These are phyloP conservation scores for Phylloporus sp. DNA, from an alignment of 768 basidiomycete genomes.

Conservation along the genomic window DNA sequence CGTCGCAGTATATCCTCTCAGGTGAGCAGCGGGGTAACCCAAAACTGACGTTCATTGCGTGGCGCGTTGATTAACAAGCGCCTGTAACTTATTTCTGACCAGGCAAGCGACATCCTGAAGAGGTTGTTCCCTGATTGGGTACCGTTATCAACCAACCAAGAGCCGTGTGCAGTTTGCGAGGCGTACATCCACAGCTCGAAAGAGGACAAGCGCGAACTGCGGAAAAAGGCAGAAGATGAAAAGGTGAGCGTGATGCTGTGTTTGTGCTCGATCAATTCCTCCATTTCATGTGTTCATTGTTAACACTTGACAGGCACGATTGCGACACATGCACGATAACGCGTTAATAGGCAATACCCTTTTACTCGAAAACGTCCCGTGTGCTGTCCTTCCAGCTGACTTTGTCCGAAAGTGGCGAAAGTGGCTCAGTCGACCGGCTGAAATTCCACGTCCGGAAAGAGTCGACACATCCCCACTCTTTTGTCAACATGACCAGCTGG, in stretches of 20 bases:
- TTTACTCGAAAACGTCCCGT: slow-evolving; percentile 46
- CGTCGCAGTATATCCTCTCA: slow-evolving; percentile 60
- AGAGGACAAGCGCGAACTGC: slow-evolving; percentile 57
- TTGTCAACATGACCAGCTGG: slow-evolving; percentile 61
- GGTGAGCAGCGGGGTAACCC: slow-evolving; percentile 34
- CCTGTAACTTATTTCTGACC: slow-evolving; percentile 9
- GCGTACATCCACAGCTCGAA: slow-evolving; percentile 48
- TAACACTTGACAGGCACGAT: slow-evolving; percentile 43
- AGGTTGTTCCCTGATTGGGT: slow-evolving; percentile 62
- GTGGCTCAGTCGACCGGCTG: slow-evolving; percentile 60
- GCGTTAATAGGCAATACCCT: slow-evolving; percentile 41
- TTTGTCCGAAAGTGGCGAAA: slow-evolving; percentile 67
- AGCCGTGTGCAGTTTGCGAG: slow-evolving; percentile 63
- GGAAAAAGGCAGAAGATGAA: slow-evolving; percentile 70
- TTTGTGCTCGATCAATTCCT: slow-evolving; percentile 3
- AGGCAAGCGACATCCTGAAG: slow-evolving; percentile 57
- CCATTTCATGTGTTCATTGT: slow-evolving; percentile 18
- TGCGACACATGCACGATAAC: slow-evolving; percentile 60
- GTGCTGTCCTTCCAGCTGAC: slow-evolving; percentile 52
- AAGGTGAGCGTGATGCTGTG: slow-evolving; percentile 44
- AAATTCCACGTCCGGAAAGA: slow-evolving; percentile 49
- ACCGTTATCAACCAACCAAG: slow-evolving; percentile 45
- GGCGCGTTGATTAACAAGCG: slow-evolving; percentile 15
- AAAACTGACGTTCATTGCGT: slow-evolving; percentile 10
- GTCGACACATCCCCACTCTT: slow-evolving; percentile 61